A percentile compares a stretch with the other conserved stretches of the same genome.
These are phyloP conservation scores for Trichosporon sp. DNA, from an alignment of 1,284 basidiomycete species.

Conservation along the genomic window DNA sequence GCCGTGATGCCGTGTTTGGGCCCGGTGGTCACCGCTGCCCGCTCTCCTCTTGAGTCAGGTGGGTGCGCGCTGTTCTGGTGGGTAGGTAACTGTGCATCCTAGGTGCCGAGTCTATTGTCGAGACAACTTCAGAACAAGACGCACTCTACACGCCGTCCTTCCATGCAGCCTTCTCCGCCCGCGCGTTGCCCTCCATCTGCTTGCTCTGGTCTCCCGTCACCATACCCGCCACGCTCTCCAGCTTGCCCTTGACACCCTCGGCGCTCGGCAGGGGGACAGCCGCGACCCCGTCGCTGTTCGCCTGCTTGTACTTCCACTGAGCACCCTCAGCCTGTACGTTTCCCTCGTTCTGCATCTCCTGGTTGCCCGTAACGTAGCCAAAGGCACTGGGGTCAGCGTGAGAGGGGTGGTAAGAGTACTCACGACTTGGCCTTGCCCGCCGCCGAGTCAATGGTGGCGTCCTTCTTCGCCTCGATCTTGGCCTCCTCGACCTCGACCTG, in stretches of 20 bases:
- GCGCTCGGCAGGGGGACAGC: constrained; percentile 28
- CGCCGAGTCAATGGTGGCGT: constrained; percentile 36
- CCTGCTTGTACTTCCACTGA: constrained; percentile 43
- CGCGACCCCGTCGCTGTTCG: constrained; percentile 20
- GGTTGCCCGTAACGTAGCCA: constrained; percentile 47
- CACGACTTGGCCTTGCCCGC: constrained; percentile 46
- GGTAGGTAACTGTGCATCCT: background rate
- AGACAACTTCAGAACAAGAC: background rate
- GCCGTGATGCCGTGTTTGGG: background rate
- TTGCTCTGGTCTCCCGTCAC: constrained; percentile 40
- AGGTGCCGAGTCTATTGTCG: background rate
- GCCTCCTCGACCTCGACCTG: constrained; percentile 41
- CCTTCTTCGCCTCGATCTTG: constrained; percentile 32
- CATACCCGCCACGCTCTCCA: constrained; percentile 45
- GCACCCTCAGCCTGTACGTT: constrained; percentile 45
- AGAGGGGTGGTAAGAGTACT: constrained; percentile 14
- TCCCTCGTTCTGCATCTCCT: constrained; percentile 38
- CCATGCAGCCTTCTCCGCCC: constrained; percentile 47
- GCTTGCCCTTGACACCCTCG: constrained; percentile 40
- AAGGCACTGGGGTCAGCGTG: constrained; percentile 26
- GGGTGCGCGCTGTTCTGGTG: background rate
- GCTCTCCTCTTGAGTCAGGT: background rate
- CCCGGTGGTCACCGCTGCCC: background rate
- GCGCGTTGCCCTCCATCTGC: constrained; percentile 46
- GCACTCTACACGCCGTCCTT: constrained; percentile 25